phyloP scores from a whole-genome alignment of 352 stramenopile species.

The Pythium biforme region DNA sequence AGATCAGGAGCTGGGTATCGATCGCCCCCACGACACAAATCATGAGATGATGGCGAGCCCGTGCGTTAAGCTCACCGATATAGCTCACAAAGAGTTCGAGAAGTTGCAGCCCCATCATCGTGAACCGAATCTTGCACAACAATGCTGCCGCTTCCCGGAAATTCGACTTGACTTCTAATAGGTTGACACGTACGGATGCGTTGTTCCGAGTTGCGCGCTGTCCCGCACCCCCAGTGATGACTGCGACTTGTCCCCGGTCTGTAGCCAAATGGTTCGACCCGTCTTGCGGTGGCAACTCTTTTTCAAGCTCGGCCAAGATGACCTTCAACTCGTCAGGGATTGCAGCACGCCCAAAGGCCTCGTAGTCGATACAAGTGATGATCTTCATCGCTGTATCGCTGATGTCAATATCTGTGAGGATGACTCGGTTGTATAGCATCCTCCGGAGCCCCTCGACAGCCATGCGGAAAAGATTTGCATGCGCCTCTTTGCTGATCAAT shows the following conservation, averaged over 20 bases:
- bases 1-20: conserved; percentile 46
- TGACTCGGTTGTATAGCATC: conserved; percentile 81
- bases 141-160: conserved; percentile 36
- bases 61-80: conserved; percentile 38
- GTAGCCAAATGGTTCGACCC: neutral
- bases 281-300: conserved; percentile 1
- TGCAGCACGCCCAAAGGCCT: conserved; percentile 74
- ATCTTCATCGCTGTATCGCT: conserved; percentile 78
- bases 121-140: conserved; percentile 68
- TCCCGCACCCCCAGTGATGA: neutral
- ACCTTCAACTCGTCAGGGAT: conserved; percentile 52
- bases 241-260: neutral
- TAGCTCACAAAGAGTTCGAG: conserved; percentile 72
- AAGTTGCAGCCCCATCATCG: conserved; percentile 70
- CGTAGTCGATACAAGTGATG: conserved; percentile 79
- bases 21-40: conserved; percentile 63
- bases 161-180: conserved; percentile 24
- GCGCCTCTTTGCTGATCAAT: conserved; percentile 70
- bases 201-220: neutral
- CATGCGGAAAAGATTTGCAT: conserved; percentile 70
- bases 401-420: conserved; percentile 84
- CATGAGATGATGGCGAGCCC: conserved; percentile 52
- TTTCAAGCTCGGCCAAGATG: conserved; percentile 17
- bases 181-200: conserved; percentile 20
- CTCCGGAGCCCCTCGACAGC: conserved; percentile 61